These are phyloP conservation scores for Phytopythium delawarense DNA, from an alignment of 352 stramenopile species.

Conservation along the genomic window DNA sequence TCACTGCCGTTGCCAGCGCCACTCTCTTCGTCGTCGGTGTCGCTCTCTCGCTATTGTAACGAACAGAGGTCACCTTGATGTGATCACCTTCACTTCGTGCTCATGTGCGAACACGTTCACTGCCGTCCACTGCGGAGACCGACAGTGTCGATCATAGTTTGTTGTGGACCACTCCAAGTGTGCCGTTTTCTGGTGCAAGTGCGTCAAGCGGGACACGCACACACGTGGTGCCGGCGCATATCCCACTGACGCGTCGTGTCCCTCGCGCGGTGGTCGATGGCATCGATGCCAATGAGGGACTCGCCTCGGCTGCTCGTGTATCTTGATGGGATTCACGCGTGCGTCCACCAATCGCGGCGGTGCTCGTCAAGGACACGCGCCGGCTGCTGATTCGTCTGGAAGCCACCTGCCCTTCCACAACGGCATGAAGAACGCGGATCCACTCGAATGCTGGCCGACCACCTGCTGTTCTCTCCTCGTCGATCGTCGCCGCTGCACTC, in stretches of 20 bases:
- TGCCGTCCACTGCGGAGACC: too few species aligned
- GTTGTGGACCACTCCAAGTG: neutral
- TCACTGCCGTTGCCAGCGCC: neutral
- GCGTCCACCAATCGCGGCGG: conserved; percentile 4
- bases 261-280: neutral
- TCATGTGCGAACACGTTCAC: too few species aligned
- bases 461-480: neutral
- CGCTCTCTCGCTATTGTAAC: too few species aligned
- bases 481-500: neutral
- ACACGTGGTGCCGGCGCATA: neutral
- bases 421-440: too few species aligned
- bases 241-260: neutral
- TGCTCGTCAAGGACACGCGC: conserved; percentile 4
- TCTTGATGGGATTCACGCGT: neutral
- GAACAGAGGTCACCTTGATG: too few species aligned
- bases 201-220: neutral
- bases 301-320: neutral
- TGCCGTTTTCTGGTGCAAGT: neutral
- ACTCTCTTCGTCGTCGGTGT: neutral
- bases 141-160: too few species aligned
- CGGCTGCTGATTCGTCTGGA: neutral
- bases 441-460: neutral
- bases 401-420: neutral
- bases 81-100: too few species aligned
- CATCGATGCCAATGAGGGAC: too few species aligned